Base-by-base conservation (phyloP, 2,329 filamentous ascomycete genomes). In the Colletotrichum sp. region DNA sequence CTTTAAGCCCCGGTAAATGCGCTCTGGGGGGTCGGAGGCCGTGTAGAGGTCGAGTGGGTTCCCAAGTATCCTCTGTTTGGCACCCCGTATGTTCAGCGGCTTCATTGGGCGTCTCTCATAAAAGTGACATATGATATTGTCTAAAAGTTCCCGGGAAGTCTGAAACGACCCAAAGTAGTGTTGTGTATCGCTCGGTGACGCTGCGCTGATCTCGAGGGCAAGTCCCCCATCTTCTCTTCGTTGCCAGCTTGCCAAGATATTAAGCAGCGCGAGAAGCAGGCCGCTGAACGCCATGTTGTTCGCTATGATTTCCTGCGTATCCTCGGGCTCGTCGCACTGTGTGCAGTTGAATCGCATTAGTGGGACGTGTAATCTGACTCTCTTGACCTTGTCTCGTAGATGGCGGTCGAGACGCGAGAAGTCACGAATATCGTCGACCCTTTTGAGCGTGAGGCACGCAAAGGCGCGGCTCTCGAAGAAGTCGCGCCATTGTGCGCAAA, bases 221-320 rank as follows among this genome's bases (percentile, higher is more conserved):
- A 57, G 52, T 5, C 52, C 52, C 0, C 0, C 13, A 0, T 26
- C 52, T 18, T 57, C 52, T 57, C 52, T 26, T 1, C 0, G 22
- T 24, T 57, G 12, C 52, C 52, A 57, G 15, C 0, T 0, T 57
- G 52, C 0, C 1, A 57, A 26, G 13, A 57, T 2, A 16, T 57
- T 1, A 0, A 57, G 52, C 0, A 57, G 52, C 52, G 52, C 52
- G 0, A 16, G 52, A 0, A 57, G 24, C 1, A 1, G 52, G 1
- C 0, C 22, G 52, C 52, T 57, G 13, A 57, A 57, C 2, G 52
- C 8, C 8, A 1, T 4, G 22, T 57, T 1, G 8, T 57, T 57
- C 6, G 24, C 13, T 5, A 1, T 1, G 22, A 8, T 1, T 16
- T 57, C 52, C n/a, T 6, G 2, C 52, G 2, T 1, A 1, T 26